phyloP scores from a whole-genome alignment of 305 asterid species.

The Euphrasia arctica region DNA sequence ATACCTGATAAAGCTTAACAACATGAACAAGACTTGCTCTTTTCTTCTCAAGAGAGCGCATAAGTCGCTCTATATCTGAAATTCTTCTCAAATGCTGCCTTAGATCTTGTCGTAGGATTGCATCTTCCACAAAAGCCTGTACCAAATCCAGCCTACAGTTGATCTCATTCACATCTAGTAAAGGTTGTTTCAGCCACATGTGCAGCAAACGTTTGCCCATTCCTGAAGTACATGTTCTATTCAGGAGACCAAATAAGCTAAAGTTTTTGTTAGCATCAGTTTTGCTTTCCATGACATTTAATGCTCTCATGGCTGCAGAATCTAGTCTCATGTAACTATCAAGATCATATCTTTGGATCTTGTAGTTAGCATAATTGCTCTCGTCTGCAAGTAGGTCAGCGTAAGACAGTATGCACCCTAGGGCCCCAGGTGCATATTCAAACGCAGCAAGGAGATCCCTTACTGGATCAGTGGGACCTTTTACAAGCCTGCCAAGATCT shows the following conservation, averaged over 20 bases:
- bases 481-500: constrained; percentile 89
- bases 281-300: constrained; percentile 98
- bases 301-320: constrained; percentile 98
- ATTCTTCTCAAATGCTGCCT: constrained; percentile 94
- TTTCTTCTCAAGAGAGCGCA: constrained; percentile 72
- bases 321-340: constrained; percentile 92
- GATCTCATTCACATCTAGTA: constrained; percentile 74
- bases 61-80: constrained; percentile 84
- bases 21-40: constrained; percentile 76
- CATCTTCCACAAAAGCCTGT: constrained; percentile 91
- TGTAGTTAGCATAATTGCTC: constrained; percentile 81
- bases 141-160: constrained; percentile 82
- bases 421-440: constrained; percentile 78
- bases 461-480: constrained; percentile 80
- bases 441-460: constrained; percentile 80
- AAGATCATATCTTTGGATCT: constrained; percentile 63
- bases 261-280: constrained; percentile 94
- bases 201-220: constrained; percentile 95
- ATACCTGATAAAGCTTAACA: constrained; percentile 97
- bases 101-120: constrained; percentile 75
- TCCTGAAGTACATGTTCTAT: constrained; percentile 95
- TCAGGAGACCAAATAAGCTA: constrained; percentile 94
- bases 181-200: constrained; percentile 94
- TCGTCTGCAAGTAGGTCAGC: constrained; percentile 89
- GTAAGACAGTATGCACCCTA: constrained; percentile 71